Conservation (phyloP, 2,329 filamentous ascomycete species). For the Hawksworthiomyces lignivorus region DNA sequence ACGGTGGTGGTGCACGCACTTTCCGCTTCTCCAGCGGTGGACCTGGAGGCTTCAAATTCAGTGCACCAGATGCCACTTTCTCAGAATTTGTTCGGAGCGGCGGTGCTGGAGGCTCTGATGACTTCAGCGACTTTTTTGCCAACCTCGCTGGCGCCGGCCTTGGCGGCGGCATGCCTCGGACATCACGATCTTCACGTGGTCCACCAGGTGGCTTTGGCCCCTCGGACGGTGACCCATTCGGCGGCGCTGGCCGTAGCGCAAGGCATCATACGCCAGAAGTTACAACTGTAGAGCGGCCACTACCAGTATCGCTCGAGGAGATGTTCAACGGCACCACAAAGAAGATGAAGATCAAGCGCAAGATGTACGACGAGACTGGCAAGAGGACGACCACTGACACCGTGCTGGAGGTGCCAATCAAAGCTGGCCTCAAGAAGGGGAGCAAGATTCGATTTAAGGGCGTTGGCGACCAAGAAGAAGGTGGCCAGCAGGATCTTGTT, state of each 20-base stretch:
- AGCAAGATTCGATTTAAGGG: conserved; percentile 98
- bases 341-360: conserved; percentile 97
- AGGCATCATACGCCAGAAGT: conserved; percentile 68
- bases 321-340: conserved; percentile 81
- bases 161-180: conserved; percentile 22
- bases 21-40: conserved; percentile 58
- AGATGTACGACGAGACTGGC: conserved; percentile 80
- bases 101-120: conserved; percentile 39
- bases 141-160: conserved; percentile 25
- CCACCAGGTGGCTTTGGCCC: conserved; percentile 16
- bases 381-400: conserved; percentile 84
- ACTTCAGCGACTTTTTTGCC: conserved; percentile 49
- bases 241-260: conserved; percentile 26
- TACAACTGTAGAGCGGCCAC: conserved; percentile 77
- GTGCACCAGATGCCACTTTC: conserved; percentile 77
- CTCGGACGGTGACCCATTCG: conserved; percentile 15
- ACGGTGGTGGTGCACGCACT: conserved; percentile 45
- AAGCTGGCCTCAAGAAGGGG: conserved; percentile 89
- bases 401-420: conserved; percentile 90
- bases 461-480: conserved; percentile 96
- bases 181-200: neutral
- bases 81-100: conserved; percentile 65
- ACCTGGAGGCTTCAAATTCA: conserved; percentile 68
- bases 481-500: conserved; percentile 89
- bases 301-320: conserved; percentile 80